A percentile compares a stretch with the other conserved stretches of the same genome.
Evolutionary conservation across 192 early-diverging fungal species (phyloP).

Genomic region (Coemansia sp.): DNA sequence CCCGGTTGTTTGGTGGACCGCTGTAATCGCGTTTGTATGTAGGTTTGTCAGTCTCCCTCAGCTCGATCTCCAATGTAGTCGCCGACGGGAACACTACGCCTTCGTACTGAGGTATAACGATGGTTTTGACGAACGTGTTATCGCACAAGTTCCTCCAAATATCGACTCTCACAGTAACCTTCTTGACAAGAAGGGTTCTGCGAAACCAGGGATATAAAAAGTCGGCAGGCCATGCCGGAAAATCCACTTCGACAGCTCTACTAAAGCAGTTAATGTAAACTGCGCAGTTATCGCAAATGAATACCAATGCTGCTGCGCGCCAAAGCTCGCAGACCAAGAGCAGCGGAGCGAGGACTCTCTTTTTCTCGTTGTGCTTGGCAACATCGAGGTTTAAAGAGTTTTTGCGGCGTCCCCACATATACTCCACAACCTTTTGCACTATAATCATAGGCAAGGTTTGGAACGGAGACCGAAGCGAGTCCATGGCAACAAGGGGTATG

Average conservation of each 20-base stretch:
- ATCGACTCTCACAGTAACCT: not conserved
- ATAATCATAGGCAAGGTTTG: not conserved
- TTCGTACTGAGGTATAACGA: not conserved
- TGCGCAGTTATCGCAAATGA: not conserved
- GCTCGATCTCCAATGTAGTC: not conserved
- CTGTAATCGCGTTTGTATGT: no score
- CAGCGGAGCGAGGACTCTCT: not conserved
- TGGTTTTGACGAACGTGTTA: not conserved
- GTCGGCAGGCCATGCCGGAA: not conserved
- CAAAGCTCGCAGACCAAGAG: not conserved
- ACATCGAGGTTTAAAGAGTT: not conserved
- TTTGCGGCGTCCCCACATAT: not conserved
- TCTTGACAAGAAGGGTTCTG: not conserved
- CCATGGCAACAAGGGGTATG: not conserved
- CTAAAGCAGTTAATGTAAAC: not conserved
- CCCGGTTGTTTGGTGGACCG: no score
- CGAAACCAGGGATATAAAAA: not conserved
- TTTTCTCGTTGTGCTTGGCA: not conserved
- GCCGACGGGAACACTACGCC: not conserved
- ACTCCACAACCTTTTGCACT: not conserved
- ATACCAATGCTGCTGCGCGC: not conserved
- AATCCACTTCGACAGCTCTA: not conserved
- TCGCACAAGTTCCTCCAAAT: not conserved
- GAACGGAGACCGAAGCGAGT: not conserved
- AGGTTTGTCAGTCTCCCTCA: not conserved